These are phyloP conservation scores for Sutorius australiensis DNA, from an alignment of 768 basidiomycete species.

Conservation along the genomic window DNA sequence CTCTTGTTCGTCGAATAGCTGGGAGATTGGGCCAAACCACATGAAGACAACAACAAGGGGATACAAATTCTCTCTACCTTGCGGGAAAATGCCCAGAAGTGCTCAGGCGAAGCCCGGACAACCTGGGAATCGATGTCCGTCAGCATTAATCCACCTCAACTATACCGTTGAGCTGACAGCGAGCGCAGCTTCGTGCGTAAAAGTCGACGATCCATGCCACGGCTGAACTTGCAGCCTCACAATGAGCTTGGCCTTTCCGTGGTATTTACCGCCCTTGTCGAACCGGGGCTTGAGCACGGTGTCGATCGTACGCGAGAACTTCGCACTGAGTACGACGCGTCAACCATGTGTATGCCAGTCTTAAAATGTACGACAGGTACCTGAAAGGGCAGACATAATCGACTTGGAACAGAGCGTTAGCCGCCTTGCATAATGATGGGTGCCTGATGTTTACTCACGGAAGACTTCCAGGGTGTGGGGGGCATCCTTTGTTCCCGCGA, in stretches of 20 bases:
- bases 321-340: constrained; percentile 42
- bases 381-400: constrained; percentile 88
- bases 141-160: neutral
- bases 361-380: constrained; percentile 26
- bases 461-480: constrained; percentile 82
- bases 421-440: neutral
- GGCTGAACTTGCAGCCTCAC: constrained; percentile 71
- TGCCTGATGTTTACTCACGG: constrained; percentile 39
- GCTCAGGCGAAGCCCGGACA: constrained; percentile 63
- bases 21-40: neutral
- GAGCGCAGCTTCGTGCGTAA: constrained; percentile 77
- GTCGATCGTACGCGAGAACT: constrained; percentile 58
- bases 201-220: constrained; percentile 75
- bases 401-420: constrained; percentile 40
- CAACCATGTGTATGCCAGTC: neutral
- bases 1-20: constrained; percentile 75
- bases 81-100: constrained; percentile 76
- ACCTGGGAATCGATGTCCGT: constrained; percentile 41
- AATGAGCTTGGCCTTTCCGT: constrained; percentile 70
- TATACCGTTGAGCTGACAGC: constrained; percentile 46
- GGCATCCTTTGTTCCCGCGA: constrained; percentile 55
- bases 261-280: constrained; percentile 55
- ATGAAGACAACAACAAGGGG: neutral
- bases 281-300: constrained; percentile 57
- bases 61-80: constrained; percentile 39